Evolutionary conservation across 2,329 filamentous ascomycete genomes (phyloP), one percentile per base, ranked within the genome.

Genomic region (Stagonosporopsis vannaccii): DNA sequence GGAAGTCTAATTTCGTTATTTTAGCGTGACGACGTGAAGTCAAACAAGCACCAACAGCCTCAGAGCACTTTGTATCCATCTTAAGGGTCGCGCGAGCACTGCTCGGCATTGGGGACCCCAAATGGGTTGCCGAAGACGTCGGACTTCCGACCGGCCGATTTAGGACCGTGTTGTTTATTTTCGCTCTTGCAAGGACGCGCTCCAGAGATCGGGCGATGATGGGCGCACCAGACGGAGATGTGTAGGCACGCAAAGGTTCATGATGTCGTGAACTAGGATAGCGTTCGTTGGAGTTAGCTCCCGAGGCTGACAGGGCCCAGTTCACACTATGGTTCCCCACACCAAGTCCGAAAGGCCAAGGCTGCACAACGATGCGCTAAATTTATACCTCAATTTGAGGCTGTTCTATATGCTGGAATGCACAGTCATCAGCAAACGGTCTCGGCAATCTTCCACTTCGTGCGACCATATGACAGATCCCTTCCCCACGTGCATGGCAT

Each of bases 321-420:
- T 26, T 39, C 23, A 51, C 62, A 58, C 59, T 62, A 69, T 73
- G 71, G 70, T 70, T 73, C 70, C 70, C 70, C 71, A 67, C 66
- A 55, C 37, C 33, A 65, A 65, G 54, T 68, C 69, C 63, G 63
- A 58, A 58, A 26, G 32, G 62, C 61, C 59, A 70, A 67, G 65
- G 45, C 46, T 46, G 33, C 52, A 51, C 44, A 50, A 58, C 48
- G 52, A 42, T 50, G 42, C 32, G 37, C 63, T 64, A 65, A 32
- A 33, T 6, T 36, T 19, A 37, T 33, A 43, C 6, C 28, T 22
- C 42, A 36, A 40, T n/a, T 44, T 42, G 55, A 61, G 54, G 51
- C 52, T 62, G 55, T 39, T 41, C 51, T 66, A 56, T 50, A 43
- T 20, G n/a, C 37, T 42, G 43, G 6, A 17, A 39, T 4, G 7